phyloP scores from a whole-genome alignment of 2,329 filamentous ascomycete genomes.

The Aureobasidium vineae region DNA sequence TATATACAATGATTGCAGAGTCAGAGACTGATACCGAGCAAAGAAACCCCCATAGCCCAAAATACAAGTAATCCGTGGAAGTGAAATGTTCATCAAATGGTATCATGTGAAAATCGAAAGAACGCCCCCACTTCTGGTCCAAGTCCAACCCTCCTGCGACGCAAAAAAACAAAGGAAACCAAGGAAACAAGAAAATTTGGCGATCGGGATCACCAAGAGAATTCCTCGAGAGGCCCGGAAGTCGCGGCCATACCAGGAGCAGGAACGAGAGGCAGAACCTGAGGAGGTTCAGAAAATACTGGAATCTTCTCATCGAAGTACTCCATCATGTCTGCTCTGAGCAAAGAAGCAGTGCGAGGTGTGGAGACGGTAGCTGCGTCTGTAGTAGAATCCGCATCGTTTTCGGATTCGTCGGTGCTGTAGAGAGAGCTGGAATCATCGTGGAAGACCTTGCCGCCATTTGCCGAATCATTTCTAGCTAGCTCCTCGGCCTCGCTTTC shows the following conservation, averaged over 20 bases:
- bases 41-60: not conserved
- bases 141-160: not conserved
- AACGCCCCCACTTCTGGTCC: not conserved
- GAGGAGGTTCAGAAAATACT: constrained; percentile 30
- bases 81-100: constrained; percentile 20
- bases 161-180: constrained; percentile 8
- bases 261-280: constrained; percentile 25
- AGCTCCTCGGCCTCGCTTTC: not conserved
- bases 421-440: constrained; percentile 18
- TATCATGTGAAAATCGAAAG: constrained; percentile 13
- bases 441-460: constrained; percentile 18
- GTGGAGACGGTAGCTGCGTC: constrained; percentile 22
- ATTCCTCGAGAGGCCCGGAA: constrained; percentile 37
- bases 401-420: constrained; percentile 14
- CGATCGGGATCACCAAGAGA: constrained; percentile 18
- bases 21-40: not conserved
- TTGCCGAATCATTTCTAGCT: constrained; percentile 15
- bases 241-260: constrained; percentile 38
- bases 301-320: constrained; percentile 34
- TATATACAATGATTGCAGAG: constrained; percentile 10
- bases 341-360: constrained; percentile 15
- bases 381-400: constrained; percentile 6
- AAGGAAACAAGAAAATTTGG: not conserved
- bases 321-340: constrained; percentile 17
- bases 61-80: not conserved